These are phyloP conservation scores for Butyriboletus loyo DNA, from an alignment of 768 basidiomycete genomes.

Conservation along the genomic window DNA sequence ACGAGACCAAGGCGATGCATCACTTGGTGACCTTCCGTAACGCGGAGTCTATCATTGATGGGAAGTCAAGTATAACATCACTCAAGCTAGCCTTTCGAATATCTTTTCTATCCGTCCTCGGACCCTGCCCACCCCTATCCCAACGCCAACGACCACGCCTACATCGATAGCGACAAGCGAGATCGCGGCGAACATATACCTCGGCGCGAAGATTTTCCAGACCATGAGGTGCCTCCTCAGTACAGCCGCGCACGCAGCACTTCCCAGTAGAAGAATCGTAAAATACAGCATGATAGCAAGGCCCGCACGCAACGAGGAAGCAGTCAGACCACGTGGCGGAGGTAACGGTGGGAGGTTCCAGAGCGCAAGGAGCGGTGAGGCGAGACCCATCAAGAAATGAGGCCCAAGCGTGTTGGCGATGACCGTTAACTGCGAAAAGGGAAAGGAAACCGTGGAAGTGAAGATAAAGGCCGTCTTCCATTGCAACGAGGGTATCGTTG, in stretches of 20 bases:
- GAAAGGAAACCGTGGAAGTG: conserved; percentile 62
- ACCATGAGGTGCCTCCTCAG: conserved; percentile 91
- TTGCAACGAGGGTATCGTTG: conserved; percentile 83
- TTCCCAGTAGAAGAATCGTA: conserved; percentile 58
- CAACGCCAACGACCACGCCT: conserved; percentile 33
- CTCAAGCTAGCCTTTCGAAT: conserved; percentile 15
- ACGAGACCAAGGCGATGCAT: conserved; percentile 1
- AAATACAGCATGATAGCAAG: conserved; percentile 74
- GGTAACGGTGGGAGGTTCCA: conserved; percentile 79
- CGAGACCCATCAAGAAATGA: conserved; percentile 60
- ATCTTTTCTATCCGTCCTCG: conserved; percentile 21
- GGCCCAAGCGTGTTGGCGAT: conserved; percentile 77
- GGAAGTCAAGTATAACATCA: neutral
- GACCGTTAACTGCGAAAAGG: conserved; percentile 72
- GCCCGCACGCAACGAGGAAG: conserved; percentile 48
- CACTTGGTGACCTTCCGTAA: conserved; percentile 1
- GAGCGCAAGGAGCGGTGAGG: conserved; percentile 66
- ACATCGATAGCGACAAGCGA: conserved; percentile 70
- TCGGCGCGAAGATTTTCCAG: conserved; percentile 97
- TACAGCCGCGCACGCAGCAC: conserved; percentile 69
- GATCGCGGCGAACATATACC: conserved; percentile 79
- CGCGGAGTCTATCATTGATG: neutral
- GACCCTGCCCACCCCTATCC: conserved; percentile 22
- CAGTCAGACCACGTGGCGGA: conserved; percentile 24
- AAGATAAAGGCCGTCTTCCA: conserved; percentile 95